A percentile compares a stretch with the other conserved stretches of the same genome.
Conservation (phyloP, 805 yeast genomes). For the Priceomyces medius region DNA sequence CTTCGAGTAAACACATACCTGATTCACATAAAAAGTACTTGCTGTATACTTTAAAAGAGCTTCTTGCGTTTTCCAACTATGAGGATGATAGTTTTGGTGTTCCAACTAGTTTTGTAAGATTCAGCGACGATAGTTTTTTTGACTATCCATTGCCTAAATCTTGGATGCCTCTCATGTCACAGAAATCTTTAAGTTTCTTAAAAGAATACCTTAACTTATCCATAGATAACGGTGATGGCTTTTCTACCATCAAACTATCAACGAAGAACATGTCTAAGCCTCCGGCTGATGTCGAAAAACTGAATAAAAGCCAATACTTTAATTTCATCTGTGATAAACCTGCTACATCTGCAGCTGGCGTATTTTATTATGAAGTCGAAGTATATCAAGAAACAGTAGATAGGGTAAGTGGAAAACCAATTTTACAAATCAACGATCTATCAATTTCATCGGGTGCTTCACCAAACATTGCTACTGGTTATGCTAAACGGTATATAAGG, state of each 20-base stretch:
- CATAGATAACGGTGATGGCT: conserved; percentile 26
- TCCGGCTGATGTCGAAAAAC: conserved; percentile 1
- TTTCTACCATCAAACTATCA: conserved; percentile 26
- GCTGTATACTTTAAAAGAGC: conserved; percentile 21
- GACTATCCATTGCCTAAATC: conserved; percentile 35
- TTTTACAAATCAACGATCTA: conserved; percentile 33
- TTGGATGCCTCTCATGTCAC: conserved; percentile 39
- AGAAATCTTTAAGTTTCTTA: conserved; percentile 20
- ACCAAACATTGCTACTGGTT: conserved; percentile 35
- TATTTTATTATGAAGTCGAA: conserved; percentile 42
- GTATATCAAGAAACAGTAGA: conserved; percentile 33
- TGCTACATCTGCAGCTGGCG: conserved; percentile 31
- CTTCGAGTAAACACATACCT: conserved; percentile 13
- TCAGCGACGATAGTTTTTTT: conserved; percentile 20
- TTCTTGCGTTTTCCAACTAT: conserved; percentile 19
- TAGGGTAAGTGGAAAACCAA: conserved; percentile 30
- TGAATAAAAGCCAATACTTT: conserved; percentile 19
- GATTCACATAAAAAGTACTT: conserved; percentile 20
- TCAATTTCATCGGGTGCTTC: conserved; percentile 33
- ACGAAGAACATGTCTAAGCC: conserved; percentile 4
- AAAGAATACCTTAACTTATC: conserved; percentile 24
- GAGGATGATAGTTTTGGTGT: conserved; percentile 18
- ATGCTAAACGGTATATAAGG: conserved; percentile 25
- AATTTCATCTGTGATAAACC: conserved; percentile 41
- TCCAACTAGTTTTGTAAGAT: conserved; percentile 27